Percentiles rank a stretch among this genome's conserved stretches.
phyloP scores from a whole-genome alignment of 148 eudicot genomes.

The Mesembryanthemum crystallinum region DNA sequence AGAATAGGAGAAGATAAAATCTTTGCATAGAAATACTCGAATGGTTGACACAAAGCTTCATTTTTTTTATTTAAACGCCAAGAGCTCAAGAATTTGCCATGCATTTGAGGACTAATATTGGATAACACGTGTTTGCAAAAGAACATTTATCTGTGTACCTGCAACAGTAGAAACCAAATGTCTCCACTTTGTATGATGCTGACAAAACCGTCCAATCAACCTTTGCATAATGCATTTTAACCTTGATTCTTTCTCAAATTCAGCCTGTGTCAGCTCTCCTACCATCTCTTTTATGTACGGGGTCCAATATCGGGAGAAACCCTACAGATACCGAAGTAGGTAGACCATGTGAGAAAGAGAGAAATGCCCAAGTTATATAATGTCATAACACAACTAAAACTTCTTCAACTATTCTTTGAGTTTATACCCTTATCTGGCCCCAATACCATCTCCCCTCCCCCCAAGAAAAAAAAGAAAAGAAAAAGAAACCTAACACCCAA shows the following conservation, averaged over 20 bases:
- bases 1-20: background rate
- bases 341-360: constrained; percentile 5
- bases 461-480: background rate
- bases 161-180: constrained; percentile 72
- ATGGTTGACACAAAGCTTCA: background rate
- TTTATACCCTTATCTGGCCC: background rate
- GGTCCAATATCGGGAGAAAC: constrained; percentile 84
- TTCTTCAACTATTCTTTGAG: background rate
- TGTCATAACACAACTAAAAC: background rate
- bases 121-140: background rate
- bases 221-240: constrained; percentile 78
- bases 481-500: too few species aligned
- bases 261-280: constrained; percentile 68
- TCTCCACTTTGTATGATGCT: constrained; percentile 85
- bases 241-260: constrained; percentile 81
- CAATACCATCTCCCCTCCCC: background rate
- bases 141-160: constrained; percentile 39
- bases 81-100: background rate
- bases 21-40: background rate
- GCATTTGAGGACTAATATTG: too few species aligned
- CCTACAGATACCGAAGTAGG: constrained; percentile 43
- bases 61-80: background rate
- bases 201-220: constrained; percentile 75
- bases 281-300: constrained; percentile 65
- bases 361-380: background rate